Percentiles rank a stretch among this genome's conserved stretches.
Evolutionary conservation across 179 eudicot species (phyloP).

Genomic region (Dionaea muscipula): DNA sequence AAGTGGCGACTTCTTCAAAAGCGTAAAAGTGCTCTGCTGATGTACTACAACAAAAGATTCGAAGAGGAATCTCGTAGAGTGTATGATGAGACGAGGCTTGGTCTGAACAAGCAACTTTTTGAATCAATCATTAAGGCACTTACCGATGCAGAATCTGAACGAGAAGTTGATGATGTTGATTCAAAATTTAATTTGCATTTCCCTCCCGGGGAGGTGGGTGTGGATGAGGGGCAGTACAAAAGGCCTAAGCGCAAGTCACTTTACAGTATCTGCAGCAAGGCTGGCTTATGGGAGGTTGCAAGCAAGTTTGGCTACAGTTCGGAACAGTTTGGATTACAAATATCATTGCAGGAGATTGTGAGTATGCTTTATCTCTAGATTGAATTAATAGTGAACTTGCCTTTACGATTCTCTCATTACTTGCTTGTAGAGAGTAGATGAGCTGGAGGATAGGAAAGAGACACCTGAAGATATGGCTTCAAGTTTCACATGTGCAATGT

Average conservation of each 20-base stretch:
- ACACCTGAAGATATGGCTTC: constrained; percentile 91
- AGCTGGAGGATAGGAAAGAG: constrained; percentile 84
- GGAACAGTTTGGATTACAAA: constrained; percentile 82
- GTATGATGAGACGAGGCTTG: constrained; percentile 75
- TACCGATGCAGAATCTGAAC: constrained; percentile 74
- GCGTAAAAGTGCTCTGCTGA: constrained; percentile 72
- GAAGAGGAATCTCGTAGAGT: constrained; percentile 78
- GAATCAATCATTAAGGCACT: constrained; percentile 65
- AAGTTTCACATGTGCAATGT: constrained; percentile 74
- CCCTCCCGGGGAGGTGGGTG: constrained; percentile 85
- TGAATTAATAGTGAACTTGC: not conserved
- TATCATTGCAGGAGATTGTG: constrained; percentile 65
- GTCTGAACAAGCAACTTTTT: constrained; percentile 58
- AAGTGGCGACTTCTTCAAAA: constrained; percentile 97
- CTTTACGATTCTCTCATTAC: constrained; percentile 1
- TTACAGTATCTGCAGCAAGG: constrained; percentile 68
- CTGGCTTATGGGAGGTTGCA: constrained; percentile 95
- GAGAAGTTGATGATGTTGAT: constrained; percentile 96
- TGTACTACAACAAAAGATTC: constrained; percentile 74
- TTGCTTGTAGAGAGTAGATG: constrained; percentile 55
- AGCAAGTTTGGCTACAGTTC: constrained; percentile 90
- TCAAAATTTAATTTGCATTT: constrained; percentile 84
- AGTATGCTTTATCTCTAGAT: constrained; percentile 2
- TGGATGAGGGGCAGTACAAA: constrained; percentile 73
- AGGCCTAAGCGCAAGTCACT: constrained; percentile 83